Percentiles rank a stretch among this genome's conserved stretches.
Evolutionary conservation across 108 stramenopile species (phyloP).

Genomic region (Cyclostephanos tholiformis): DNA sequence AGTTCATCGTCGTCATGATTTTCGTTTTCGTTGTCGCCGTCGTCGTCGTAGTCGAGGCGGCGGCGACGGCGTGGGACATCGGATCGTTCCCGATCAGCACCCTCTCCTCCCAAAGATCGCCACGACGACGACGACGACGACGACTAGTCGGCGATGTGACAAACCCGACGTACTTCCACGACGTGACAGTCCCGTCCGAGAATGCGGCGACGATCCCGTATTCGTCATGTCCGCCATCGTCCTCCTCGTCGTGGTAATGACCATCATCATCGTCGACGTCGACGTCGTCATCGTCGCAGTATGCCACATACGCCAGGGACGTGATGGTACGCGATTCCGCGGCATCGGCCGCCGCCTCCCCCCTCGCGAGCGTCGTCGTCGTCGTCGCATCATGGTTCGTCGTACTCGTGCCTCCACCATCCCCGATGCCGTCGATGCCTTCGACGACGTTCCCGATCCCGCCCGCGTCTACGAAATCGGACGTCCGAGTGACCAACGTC

Average conservation of each 20-base stretch:
- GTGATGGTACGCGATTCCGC: constrained; percentile 24
- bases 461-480: constrained; percentile 3
- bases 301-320: constrained; percentile 16
- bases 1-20: not conserved
- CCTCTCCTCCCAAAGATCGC: constrained; percentile 26
- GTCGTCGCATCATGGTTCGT: too few relatives aligned
- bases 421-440: not conserved
- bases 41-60: too few relatives aligned
- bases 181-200: constrained; percentile 78
- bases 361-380: constrained; percentile 28
- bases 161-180: constrained; percentile 41
- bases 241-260: not conserved
- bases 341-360: constrained; percentile 37
- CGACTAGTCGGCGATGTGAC: not conserved
- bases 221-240: not conserved
- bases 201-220: constrained; percentile 61
- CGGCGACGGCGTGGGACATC: too few relatives aligned
- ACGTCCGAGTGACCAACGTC: constrained; percentile 31
- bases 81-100: constrained; percentile 41
- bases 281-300: not conserved
- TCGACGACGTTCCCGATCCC: not conserved
- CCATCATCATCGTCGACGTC: not conserved
- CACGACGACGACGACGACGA: not conserved
- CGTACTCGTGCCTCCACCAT: not conserved
- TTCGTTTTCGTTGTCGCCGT: not conserved